Evolutionary conservation across 75 land plant genomes (phyloP), one percentile per base, ranked within the genome.

Genomic region (Pseudotsuga menziesii): DNA sequence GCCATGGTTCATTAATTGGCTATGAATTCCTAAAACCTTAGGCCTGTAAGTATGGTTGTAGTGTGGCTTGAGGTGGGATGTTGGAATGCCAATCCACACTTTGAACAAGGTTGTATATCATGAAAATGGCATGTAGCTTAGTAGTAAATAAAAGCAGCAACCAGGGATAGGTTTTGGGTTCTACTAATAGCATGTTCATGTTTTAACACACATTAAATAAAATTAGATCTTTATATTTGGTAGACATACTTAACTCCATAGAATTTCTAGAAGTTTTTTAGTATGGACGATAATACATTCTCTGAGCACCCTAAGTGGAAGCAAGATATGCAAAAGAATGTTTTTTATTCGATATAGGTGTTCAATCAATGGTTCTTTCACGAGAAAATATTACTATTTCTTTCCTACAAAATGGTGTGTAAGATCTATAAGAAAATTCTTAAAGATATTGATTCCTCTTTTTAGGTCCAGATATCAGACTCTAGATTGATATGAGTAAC

Each of bases 241-340:
- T 80, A 96, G 98, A 81, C 94, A 11, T 96, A 96, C 77, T 77
- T 96, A 48, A 88, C 91, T 41, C 87, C 85, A 19, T 92, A 85
- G 56, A 94, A 90, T 61, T 96, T 96, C 69, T 52, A 90, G 83
- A 81, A 82, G 20, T 79, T 96, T 29, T 83, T 96, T 26, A 93
- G 97, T 14, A 91, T 96, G 91, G 77, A 90, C 56, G 82, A 85
- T 77, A 88, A 85, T 27, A 89, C 88, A 83, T 96, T 96, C 82
- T 85, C 90, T 62, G 80, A 80, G 36, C 80, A 91, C 81, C 97
- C 98, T 16, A 96, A 87, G 80, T 96, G 98, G 98, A 96, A 96
- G 84, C 98, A 96, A 77, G 97, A 96, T 79, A 82, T 90, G 88
- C 85, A 59, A 69, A 96, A 96, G 74, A 87, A 78, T 81, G 91